Evolutionary conservation across 352 stramenopile genomes (phyloP).

Genomic region (Pythium phragmiticola): DNA sequence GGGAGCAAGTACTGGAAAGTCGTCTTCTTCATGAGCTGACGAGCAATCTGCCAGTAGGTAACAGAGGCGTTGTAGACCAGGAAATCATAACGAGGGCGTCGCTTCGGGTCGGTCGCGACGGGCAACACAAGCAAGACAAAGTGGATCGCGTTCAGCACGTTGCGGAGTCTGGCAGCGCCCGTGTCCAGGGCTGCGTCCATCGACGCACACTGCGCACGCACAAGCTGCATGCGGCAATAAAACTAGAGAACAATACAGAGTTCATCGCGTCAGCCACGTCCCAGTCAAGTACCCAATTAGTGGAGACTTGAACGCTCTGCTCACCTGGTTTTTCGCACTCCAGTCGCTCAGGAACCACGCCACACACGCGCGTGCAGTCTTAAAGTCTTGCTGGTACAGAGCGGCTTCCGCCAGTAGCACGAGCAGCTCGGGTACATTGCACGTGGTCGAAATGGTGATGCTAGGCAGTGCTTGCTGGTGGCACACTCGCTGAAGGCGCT

Average conservation of each 20-base stretch:
- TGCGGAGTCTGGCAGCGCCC: conserved; percentile 41
- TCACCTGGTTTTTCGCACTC: conserved; percentile 75
- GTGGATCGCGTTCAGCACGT: conserved; percentile 70
- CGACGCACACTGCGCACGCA: conserved; percentile 64
- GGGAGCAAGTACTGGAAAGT: conserved; percentile 73
- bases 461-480: conserved; percentile 40
- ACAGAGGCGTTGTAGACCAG: conserved; percentile 91
- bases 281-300: too few species aligned
- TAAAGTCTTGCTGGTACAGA: conserved; percentile 65
- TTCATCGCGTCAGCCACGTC: too few species aligned
- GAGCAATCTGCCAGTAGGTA: conserved; percentile 82
- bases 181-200: conserved; percentile 39
- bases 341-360: conserved; percentile 74
- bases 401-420: conserved; percentile 72
- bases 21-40: conserved; percentile 78
- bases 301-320: not conserved
- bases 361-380: conserved; percentile 47
- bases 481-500: conserved; percentile 31
- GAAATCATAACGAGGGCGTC: conserved; percentile 83
- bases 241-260: conserved; percentile 40
- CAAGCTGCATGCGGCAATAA: conserved; percentile 85
- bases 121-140: conserved; percentile 74
- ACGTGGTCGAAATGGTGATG: conserved; percentile 19
- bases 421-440: conserved; percentile 71
- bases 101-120: conserved; percentile 57